Evolutionary conservation across 768 basidiomycete species (phyloP).

Genomic region (Leucosporidium creatinivorum): DNA sequence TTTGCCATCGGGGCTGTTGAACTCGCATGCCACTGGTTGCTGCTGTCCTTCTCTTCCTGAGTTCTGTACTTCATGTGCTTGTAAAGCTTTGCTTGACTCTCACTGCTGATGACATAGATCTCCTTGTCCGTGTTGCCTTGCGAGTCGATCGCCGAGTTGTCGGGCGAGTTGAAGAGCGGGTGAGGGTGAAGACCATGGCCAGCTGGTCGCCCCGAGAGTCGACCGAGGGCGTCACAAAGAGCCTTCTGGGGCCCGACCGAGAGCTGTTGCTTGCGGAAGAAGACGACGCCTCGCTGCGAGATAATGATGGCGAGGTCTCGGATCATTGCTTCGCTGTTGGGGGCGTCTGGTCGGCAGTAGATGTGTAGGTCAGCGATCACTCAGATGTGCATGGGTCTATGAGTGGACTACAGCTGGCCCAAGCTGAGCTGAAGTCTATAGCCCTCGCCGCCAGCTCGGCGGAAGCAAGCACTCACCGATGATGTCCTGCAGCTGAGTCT

Average conservation of each 20-base stretch:
- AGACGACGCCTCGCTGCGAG: background rate
- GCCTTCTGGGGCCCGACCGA: background rate
- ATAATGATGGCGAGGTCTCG: slow-evolving; percentile 51
- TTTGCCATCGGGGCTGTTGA: too few species aligned
- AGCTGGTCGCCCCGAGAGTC: background rate
- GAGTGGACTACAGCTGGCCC: too few species aligned
- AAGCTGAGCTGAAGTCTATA: too few species aligned
- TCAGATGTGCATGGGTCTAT: too few species aligned
- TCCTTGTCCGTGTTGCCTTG: slow-evolving; percentile 38
- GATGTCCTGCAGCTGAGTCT: too few species aligned
- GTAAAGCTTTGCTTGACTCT: slow-evolving; percentile 16
- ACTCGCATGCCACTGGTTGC: too few species aligned
- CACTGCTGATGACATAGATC: slow-evolving; percentile 51
- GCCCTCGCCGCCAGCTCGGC: too few species aligned
- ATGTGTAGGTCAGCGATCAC: too few species aligned
- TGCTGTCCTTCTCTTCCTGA: too few species aligned
- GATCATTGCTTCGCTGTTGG: slow-evolving; percentile 50
- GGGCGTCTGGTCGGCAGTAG: too few species aligned
- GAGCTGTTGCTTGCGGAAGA: slow-evolving; percentile 4
- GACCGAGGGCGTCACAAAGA: background rate
- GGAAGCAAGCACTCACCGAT: too few species aligned
- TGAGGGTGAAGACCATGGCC: slow-evolving; percentile 3
- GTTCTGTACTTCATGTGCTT: too few species aligned
- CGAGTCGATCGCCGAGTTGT: slow-evolving; percentile 45
- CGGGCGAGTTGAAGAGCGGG: background rate